Base-by-base conservation (phyloP, 768 basidiomycete genomes). In the Agaricus bisporus region DNA sequence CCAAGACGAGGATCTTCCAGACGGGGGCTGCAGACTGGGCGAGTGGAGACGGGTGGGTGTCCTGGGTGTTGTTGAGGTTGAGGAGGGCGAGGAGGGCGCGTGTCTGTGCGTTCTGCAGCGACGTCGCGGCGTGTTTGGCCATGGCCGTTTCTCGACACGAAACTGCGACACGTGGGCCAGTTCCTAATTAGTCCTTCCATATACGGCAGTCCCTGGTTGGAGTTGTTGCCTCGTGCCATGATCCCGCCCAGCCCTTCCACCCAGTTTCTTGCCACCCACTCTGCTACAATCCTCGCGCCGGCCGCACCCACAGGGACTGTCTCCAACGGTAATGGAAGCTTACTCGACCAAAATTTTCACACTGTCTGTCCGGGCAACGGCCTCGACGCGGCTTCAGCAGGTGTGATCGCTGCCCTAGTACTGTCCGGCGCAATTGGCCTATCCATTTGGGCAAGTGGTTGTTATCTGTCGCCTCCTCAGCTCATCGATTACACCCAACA, bases 1-100 rank as follows among this genome's bases (percentile, higher is more conserved):
- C 97, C 51, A 99, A 74, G 1, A 99, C 86, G 9, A 99, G 73
- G 12, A 98, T 85, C 69, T 99, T 99, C 95, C 97, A 99, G 4
- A 97, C 85, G 5, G 92, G 83, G 28, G 92, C 90, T 0, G 80
- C 82, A 11, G 78, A 75, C 25, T 77, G 68, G 6, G 77, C 83
- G 86, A 55, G 73, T 9, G 78, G 66, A 12, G 66, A 59, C 15
- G 72, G 64, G 56, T 77, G 48, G 25, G 72, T 36, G 47, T 84
- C 78, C 6, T 75, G 57, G 12, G 85, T 73, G 37, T 80, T 75
- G 66, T 93, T 92, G 60, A 98, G 81, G 67, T 91, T 95, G 59
- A 99, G 83, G 26, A 99, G 73, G 12, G 85, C 78, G 25, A 95
- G 79, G 36, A 99, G 75, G 2, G 94, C 88, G 58, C 80, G 76